Evolutionary conservation across 305 asterid species (phyloP), one percentile per base, ranked within the genome.

Genomic region (Solanum hybrid): DNA sequence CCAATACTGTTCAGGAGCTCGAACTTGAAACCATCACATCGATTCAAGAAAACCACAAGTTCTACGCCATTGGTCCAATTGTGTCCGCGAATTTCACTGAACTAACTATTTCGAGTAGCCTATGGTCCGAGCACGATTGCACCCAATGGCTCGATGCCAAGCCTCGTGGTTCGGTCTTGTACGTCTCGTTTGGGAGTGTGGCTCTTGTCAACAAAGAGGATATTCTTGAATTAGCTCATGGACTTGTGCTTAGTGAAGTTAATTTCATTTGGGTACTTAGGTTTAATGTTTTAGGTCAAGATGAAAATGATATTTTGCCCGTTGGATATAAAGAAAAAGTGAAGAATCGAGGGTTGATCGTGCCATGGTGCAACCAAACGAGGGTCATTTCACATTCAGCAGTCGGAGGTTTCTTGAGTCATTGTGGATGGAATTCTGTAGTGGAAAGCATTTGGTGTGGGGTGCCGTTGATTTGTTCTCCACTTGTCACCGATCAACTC

Each of bases 401-500:
- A 1, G 75, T 93, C 5, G 95, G 96, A 29, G 96, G 95, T 5
- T 93, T 93, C 69, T 80, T 94, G 85, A 95, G 94, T 3, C 98
- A 94, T 7, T 94, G 98, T 20, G 98, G 98, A 2, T 95, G 98
- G 98, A 94, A 95, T 85, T 94, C 95, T n/a, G 22, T 93, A 3
- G 42, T 94, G 20, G 95, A 95, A 34, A 92, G 97, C 17, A 81
- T 92, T 40, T 94, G 95, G 97, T 90, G 93, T 29, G 90, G 94
- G 0, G 93, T 94, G 31, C 94, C 94, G 31, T 91, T 95, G 94
- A 90, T 93, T 42, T 93, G 94, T 88, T 92, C 92, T 88, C 96
- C 96, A 4, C 32, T 93, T 51, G 71, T 89, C 66, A 88, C 92
- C 0, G 96, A 93, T 89, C 96, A 94, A 87, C 86, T 88, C 2